Conservation (phyloP, 2,329 filamentous ascomycete species). For the Ampelomyces quisqualis region DNA sequence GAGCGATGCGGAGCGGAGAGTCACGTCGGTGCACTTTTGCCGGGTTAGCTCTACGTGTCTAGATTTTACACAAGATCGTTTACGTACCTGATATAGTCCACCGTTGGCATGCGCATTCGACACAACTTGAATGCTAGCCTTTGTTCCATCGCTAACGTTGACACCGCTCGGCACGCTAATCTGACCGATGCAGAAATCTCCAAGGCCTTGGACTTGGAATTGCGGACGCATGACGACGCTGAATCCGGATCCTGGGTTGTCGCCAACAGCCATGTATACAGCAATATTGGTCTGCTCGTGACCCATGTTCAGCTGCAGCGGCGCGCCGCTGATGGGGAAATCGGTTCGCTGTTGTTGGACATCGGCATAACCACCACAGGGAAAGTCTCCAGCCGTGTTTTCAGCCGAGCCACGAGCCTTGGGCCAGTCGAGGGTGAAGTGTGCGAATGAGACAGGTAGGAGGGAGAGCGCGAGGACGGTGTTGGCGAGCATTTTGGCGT, state of each 20-base stretch:
- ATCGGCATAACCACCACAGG: slow-evolving; percentile 55
- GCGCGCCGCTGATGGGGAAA: slow-evolving; percentile 53
- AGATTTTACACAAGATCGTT: no score
- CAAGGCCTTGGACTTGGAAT: slow-evolving; percentile 61
- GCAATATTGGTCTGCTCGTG: slow-evolving; percentile 56
- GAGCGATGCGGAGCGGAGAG: slow-evolving; percentile 58
- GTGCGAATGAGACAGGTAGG: slow-evolving; percentile 52
- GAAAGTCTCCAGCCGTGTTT: slow-evolving; percentile 49
- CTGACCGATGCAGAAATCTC: slow-evolving; percentile 65
- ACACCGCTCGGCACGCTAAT: slow-evolving; percentile 56
- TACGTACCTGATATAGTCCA: slow-evolving; percentile 64
- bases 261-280: slow-evolving; percentile 56
- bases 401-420: slow-evolving; percentile 52
- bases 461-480: slow-evolving; percentile 45
- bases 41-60: no score
- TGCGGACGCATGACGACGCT: slow-evolving; percentile 66
- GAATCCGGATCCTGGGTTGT: slow-evolving; percentile 60
- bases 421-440: slow-evolving; percentile 59
- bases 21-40: slow-evolving; percentile 74
- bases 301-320: slow-evolving; percentile 55
- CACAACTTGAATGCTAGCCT: slow-evolving; percentile 69
- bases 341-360: slow-evolving; percentile 49
- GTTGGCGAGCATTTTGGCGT: slow-evolving; percentile 34
- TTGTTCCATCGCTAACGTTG: slow-evolving; percentile 59
- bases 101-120: slow-evolving; percentile 59